Percentiles rank a stretch among this genome's conserved stretches.
Evolutionary conservation across 768 basidiomycete species (phyloP).

Genomic region (Kwoniella pini): DNA sequence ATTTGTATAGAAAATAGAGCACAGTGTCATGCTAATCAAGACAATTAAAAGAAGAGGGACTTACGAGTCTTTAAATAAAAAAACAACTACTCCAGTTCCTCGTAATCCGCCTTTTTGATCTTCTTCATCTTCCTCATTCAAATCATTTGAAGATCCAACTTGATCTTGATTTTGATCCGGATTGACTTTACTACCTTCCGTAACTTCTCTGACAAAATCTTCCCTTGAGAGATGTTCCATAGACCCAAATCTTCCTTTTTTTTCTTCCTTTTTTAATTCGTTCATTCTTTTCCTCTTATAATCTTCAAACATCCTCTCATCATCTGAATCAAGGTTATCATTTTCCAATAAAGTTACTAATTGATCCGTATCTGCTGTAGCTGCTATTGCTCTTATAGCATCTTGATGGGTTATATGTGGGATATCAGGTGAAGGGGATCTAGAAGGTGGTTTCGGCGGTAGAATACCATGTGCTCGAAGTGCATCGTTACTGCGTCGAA

Average conservation of each 20-base stretch:
- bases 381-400: conserved; percentile 41
- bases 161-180: conserved; percentile 61
- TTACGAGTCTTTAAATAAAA: conserved; percentile 92
- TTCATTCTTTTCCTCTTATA: conserved; percentile 67
- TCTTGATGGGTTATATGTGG: conserved; percentile 65
- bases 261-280: conserved; percentile 64
- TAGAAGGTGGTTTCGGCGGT: conserved; percentile 69
- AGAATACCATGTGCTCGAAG: conserved; percentile 90
- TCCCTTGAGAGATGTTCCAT: conserved; percentile 87
- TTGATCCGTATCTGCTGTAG: conserved; percentile 38
- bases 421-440: conserved; percentile 71
- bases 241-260: conserved; percentile 69
- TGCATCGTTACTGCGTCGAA: conserved; percentile 92
- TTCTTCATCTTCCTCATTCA: conserved; percentile 25
- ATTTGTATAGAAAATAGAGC: background rate
- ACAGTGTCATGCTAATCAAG: background rate
- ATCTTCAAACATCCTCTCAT: conserved; percentile 69
- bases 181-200: conserved; percentile 77
- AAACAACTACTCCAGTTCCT: conserved; percentile 91
- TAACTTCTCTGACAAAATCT: conserved; percentile 93
- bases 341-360: conserved; percentile 71
- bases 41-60: conserved; percentile 45
- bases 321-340: conserved; percentile 73
- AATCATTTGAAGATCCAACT: conserved; percentile 57
- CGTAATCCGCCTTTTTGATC: conserved; percentile 37